A percentile compares a stretch with the other conserved stretches of the same genome.
Conservation (phyloP, 2,329 filamentous ascomycete species). For the Aspergillus sp. region DNA sequence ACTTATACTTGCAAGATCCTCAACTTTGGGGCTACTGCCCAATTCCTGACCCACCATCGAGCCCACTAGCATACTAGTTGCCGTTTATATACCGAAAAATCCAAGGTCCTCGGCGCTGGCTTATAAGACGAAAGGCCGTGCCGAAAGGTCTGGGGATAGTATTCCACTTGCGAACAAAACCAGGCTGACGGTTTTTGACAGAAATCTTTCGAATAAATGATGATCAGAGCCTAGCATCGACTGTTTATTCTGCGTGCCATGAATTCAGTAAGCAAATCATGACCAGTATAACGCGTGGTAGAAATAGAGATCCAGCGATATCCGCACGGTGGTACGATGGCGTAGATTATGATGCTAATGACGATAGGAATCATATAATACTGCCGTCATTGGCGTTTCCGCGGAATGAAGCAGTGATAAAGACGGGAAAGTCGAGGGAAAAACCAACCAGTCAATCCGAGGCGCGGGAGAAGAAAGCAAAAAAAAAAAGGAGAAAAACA, state of each 20-base stretch:
- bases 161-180: background rate
- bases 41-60: slow-evolving; percentile 39
- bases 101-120: background rate
- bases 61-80: slow-evolving; percentile 34
- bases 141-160: background rate
- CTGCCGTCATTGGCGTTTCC: background rate
- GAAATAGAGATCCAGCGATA: background rate
- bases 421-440: background rate
- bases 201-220: background rate
- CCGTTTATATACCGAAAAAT: background rate
- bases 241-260: background rate
- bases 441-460: slow-evolving; percentile 3
- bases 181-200: background rate
- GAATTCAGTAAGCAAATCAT: background rate
- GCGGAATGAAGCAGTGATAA: background rate
- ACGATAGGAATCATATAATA: background rate
- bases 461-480: background rate
- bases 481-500: background rate
- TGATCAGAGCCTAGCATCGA: background rate
- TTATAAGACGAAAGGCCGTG: background rate
- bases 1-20: slow-evolving; percentile 43
- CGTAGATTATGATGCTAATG: background rate
- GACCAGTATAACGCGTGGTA: background rate
- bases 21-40: slow-evolving; percentile 34
- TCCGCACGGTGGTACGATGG: background rate